Conservation (phyloP, 2,329 filamentous ascomycete species). For the Sarocladiaceae sp. region DNA sequence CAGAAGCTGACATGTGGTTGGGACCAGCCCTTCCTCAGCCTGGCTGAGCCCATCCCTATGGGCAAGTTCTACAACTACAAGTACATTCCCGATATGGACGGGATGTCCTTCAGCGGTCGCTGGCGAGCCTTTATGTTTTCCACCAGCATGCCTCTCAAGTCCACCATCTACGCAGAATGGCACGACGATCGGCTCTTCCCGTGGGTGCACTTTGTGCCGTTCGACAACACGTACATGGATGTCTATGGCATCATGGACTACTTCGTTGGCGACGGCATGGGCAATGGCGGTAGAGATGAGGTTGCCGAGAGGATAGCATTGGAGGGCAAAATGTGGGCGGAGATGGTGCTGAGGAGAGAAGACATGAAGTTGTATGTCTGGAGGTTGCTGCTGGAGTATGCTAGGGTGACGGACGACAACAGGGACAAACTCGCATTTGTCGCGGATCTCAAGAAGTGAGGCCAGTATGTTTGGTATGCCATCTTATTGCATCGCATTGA, state of each 20-base stretch:
- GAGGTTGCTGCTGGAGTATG: slow-evolving; percentile 56
- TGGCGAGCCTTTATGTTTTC: slow-evolving; percentile 60
- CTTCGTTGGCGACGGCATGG: slow-evolving; percentile 43
- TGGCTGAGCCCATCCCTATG: slow-evolving; percentile 33
- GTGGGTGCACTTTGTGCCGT: slow-evolving; percentile 70
- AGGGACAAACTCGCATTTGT: slow-evolving; percentile 41
- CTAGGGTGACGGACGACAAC: slow-evolving; percentile 43
- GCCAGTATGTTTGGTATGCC: neutral
- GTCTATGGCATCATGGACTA: slow-evolving; percentile 63
- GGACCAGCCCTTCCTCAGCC: slow-evolving; percentile 29
- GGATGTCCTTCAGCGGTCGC: slow-evolving; percentile 59
- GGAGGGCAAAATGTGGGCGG: slow-evolving; percentile 56
- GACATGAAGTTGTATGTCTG: slow-evolving; percentile 66
- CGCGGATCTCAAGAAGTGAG: slow-evolving; percentile 30
- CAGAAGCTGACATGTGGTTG: slow-evolving; percentile 29
- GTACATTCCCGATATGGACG: slow-evolving; percentile 67
- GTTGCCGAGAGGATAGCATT: slow-evolving; percentile 56
- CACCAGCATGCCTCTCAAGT: slow-evolving; percentile 64
- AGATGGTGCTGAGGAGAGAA: slow-evolving; percentile 56
- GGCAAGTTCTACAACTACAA: slow-evolving; percentile 53
- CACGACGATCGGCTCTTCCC: slow-evolving; percentile 65
- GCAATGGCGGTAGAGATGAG: slow-evolving; percentile 37
- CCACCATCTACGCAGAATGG: slow-evolving; percentile 71
- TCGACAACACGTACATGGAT: slow-evolving; percentile 66
- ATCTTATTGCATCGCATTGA: neutral